Evolutionary conservation across 768 basidiomycete genomes (phyloP), one percentile per base, ranked within the genome.

Genomic region (Tylopilus cervinicoccineus): DNA sequence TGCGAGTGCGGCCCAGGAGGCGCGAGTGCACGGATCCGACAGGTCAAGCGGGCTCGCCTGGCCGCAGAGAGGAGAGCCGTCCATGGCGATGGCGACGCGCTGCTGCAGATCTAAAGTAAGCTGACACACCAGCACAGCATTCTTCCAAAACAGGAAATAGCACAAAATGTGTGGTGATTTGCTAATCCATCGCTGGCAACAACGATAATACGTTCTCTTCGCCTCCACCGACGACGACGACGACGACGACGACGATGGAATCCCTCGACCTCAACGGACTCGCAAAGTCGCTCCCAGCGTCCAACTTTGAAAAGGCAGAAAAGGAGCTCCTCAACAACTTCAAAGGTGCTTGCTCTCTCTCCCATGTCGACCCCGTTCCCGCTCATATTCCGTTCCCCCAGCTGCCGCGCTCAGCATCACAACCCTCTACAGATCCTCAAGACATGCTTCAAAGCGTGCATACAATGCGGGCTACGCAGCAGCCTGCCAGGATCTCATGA

Each of bases 361-460:
- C 19, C 33, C 33, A 36, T 45, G 41, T 33, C 19, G 28, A 19
- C 39, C 19, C 20, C 53, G n/a, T n/a, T n/a, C 45, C 27, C 26
- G 37, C 53, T 61, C 58, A 66, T 62, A 56, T 54, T 17, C 57
- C 42, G 34, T 20, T 32, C 43, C 47, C 24, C 40, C 57, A 92
- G 88, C 86, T 50, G 88, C 88, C 53, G 89, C 88, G 1, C 72
- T 90, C 43, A 88, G 86, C 66, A 85, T 92, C 54, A 90, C 88
- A 22, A 90, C 87, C 0, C 77, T 92, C 29, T 92, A 89, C 66
- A 81, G 86, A 55, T 87, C 88, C 4, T 88, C 88, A 2, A 69
- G 84, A 42, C 77, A 82, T 61, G 81, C 83, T 12, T 85, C 88
- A 6, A 89, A 90, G 66, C 76, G 82, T 23, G 84, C 88, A 0